These are phyloP conservation scores for Quercus alba DNA, from an alignment of 306 rosid species.

Conservation along the genomic window DNA sequence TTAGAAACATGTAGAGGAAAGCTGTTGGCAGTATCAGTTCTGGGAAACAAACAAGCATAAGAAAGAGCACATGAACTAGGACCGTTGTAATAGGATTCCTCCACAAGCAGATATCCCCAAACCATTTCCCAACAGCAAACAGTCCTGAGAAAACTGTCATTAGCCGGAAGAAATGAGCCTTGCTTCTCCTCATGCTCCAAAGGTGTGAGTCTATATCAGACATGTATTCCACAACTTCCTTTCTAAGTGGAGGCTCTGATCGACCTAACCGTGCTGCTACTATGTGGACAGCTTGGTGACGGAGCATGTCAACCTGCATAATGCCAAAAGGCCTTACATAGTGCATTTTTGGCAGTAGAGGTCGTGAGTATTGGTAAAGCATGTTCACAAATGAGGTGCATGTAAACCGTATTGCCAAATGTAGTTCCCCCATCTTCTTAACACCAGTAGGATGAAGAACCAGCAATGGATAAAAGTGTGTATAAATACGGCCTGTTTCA, in stretches of 20 bases:
- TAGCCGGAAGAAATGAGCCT: constrained; percentile 42
- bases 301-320: constrained; percentile 44
- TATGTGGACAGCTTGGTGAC: constrained; percentile 50
- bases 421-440: constrained; percentile 54
- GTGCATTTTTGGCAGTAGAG: constrained; percentile 54
- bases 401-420: constrained; percentile 51
- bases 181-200: constrained; percentile 58
- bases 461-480: constrained; percentile 47
- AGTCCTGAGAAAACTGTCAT: constrained; percentile 48
- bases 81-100: constrained; percentile 47
- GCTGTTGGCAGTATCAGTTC: constrained; percentile 48
- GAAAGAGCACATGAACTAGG: constrained; percentile 48
- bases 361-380: constrained; percentile 42
- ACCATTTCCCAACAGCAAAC: constrained; percentile 46
- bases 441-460: constrained; percentile 48
- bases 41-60: constrained; percentile 52
- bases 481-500: constrained; percentile 49
- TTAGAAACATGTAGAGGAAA: constrained; percentile 53
- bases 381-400: constrained; percentile 46
- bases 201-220: constrained; percentile 53
- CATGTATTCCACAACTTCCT: constrained; percentile 57
- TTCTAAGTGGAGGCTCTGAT: constrained; percentile 50
- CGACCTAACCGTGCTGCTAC: constrained; percentile 47
- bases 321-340: constrained; percentile 39
- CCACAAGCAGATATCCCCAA: constrained; percentile 49